Evolutionary conservation across 495 filamentous ascomycete genomes (phyloP).

Genomic region (Penicillium tannophilum): DNA sequence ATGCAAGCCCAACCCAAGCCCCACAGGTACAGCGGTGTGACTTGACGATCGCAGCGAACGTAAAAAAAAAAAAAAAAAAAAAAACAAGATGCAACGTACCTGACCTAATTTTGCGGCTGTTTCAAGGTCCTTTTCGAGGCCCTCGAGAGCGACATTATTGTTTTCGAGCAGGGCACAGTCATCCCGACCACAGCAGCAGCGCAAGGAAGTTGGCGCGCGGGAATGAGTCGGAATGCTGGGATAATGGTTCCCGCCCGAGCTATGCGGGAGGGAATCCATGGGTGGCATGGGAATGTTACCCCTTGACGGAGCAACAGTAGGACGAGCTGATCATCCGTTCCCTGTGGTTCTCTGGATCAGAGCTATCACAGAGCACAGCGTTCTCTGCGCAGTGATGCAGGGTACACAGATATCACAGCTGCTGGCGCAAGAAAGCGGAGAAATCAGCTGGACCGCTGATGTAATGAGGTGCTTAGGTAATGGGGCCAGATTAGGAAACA

Average conservation of each 20-base stretch:
- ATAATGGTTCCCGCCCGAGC: slow-evolving; percentile 22
- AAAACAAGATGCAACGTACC: slow-evolving; percentile 54
- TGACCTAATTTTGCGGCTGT: slow-evolving; percentile 85
- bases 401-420: slow-evolving; percentile 5
- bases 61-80: slow-evolving; percentile 16
- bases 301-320: slow-evolving; percentile 19
- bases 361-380: slow-evolving; percentile 13
- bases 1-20: neutral
- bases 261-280: slow-evolving; percentile 41
- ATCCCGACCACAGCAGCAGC: slow-evolving; percentile 82
- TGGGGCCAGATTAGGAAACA: neutral
- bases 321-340: slow-evolving; percentile 17
- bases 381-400: slow-evolving; percentile 1
- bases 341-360: neutral
- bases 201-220: slow-evolving; percentile 32
- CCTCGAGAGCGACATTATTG: slow-evolving; percentile 74
- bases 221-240: slow-evolving; percentile 47
- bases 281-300: slow-evolving; percentile 29
- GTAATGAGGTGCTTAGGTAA: slow-evolving; percentile 6
- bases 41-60: slow-evolving; percentile 4
- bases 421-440: slow-evolving; percentile 10
- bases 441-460: slow-evolving; percentile 12
- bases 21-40: neutral
- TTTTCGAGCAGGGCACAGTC: slow-evolving; percentile 80
- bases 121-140: slow-evolving; percentile 82